phyloP scores from a whole-genome alignment of 371 early-diverging fungal species.

The Amoeboradix gromovi region DNA sequence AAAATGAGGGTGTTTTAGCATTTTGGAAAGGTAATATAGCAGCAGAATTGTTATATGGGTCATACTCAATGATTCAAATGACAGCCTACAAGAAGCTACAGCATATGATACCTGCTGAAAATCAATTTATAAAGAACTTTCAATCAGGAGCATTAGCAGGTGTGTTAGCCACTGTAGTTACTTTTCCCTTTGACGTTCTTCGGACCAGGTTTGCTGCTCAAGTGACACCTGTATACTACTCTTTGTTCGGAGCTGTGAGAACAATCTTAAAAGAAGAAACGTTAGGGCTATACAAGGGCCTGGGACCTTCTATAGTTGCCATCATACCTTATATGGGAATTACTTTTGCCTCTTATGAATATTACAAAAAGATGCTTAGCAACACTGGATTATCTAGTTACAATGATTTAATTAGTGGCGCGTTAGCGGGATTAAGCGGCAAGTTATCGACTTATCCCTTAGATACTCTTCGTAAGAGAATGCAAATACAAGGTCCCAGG shows the following conservation, averaged over 20 bases:
- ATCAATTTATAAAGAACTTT: background rate
- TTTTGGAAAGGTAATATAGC: slow-evolving; percentile 76
- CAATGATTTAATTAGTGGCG: slow-evolving; percentile 41
- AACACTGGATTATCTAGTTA: background rate
- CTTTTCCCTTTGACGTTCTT: slow-evolving; percentile 75
- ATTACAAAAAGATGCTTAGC: slow-evolving; percentile 8
- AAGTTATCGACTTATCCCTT: slow-evolving; percentile 67
- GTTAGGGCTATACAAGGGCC: slow-evolving; percentile 53
- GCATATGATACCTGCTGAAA: slow-evolving; percentile 2
- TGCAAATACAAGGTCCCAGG: slow-evolving; percentile 37
- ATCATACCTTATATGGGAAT: slow-evolving; percentile 80
- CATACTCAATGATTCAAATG: slow-evolving; percentile 67
- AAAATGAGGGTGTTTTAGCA: slow-evolving; percentile 42
- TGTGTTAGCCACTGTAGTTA: slow-evolving; percentile 34
- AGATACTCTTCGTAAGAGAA: slow-evolving; percentile 35
- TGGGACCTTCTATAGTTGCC: slow-evolving; percentile 46
- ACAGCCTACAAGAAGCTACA: slow-evolving; percentile 24
- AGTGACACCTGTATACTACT: slow-evolving; percentile 26
- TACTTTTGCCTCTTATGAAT: slow-evolving; percentile 39
- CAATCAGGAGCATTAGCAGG: slow-evolving; percentile 42
- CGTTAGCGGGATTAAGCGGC: slow-evolving; percentile 39
- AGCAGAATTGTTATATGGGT: slow-evolving; percentile 58
- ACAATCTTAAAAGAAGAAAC: slow-evolving; percentile 38
- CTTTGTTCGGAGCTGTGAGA: slow-evolving; percentile 25
- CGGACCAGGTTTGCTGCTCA: slow-evolving; percentile 72